Evolutionary conservation across 2,329 filamentous ascomycete species (phyloP), one percentile per base, ranked within the genome.

Genomic region (Rhinocladiella mackenziei): DNA sequence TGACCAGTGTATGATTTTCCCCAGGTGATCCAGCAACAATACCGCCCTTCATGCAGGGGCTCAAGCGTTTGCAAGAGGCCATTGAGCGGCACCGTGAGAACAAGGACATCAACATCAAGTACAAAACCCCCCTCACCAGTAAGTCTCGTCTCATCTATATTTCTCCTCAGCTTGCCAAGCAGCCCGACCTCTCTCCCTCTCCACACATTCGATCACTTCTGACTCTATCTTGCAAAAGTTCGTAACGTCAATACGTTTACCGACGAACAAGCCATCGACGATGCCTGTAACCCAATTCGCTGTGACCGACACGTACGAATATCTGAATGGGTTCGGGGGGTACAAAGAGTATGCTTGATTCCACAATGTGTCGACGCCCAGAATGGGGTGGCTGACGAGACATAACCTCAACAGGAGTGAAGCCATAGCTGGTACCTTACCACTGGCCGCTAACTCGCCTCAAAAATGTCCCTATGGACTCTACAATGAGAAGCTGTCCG

Each of bases 401-500:
- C n/a, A n/a, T n/a, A n/a, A n/a, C 11, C 9, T 8, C 14, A 26
- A 41, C 30, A 89, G 85, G 62, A 80, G 84, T 31, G 86, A 92
- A 71, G 86, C 86, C 32, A 71, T 91, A 43, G 72, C 81, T 11
- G 84, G 81, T 13, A 82, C 87, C 4, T 72, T 91, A 4, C 86
- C 88, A 6, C 61, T 87, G 46, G 86, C 77, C 37, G 77, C 82
- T 30, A 94, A 94, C 71, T 87, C 84, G 2, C 88, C 88, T 0
- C 87, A 94, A 62, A 87, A 88, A 60, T 81, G 81, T 0, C 76
- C 85, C 0, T 79, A 81, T 54, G 87, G 86, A 1, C 78, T 94
- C 19, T 92, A 92, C 66, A 80, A 86, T 19, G 88, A 94, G 67
- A 84, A 85, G 69, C 73, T 86, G 31, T 85, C 82, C 0, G 83